These are phyloP conservation scores for Ophiocordyceps camponoti-saundersi DNA, from an alignment of 2,329 filamentous ascomycete genomes.

Conservation along the genomic window DNA sequence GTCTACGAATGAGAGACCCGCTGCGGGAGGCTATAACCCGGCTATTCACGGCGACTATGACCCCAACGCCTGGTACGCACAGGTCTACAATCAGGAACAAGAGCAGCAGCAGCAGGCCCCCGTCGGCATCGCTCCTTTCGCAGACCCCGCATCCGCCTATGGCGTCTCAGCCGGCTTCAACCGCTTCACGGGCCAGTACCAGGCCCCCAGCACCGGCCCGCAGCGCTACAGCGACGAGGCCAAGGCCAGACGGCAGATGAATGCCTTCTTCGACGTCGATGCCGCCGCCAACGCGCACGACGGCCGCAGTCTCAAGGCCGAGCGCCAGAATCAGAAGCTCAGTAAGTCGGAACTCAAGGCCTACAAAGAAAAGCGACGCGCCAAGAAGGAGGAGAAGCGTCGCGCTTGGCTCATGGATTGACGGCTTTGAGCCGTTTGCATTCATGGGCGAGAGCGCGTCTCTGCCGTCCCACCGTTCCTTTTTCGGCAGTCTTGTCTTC, in stretches of 20 bases:
- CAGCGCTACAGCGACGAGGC: slow-evolving; percentile 75
- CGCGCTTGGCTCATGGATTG: slow-evolving; percentile 80
- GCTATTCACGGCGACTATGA: slow-evolving; percentile 95
- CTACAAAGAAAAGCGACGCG: slow-evolving; percentile 77
- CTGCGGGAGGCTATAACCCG: slow-evolving; percentile 75
- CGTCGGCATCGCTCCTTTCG: slow-evolving; percentile 5
- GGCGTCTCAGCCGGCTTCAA: slow-evolving; percentile 67
- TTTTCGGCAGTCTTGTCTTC: no score
- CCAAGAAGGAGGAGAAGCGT: slow-evolving; percentile 87
- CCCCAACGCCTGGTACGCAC: slow-evolving; percentile 85
- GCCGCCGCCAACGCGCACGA: slow-evolving; percentile 83
- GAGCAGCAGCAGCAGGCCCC: slow-evolving; percentile 12
- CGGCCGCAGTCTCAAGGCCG: slow-evolving; percentile 78
- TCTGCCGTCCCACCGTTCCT: no score
- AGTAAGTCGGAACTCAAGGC: slow-evolving; percentile 75
- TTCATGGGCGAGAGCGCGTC: neutral
- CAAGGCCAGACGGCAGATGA: slow-evolving; percentile 77
- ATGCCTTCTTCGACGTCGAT: slow-evolving; percentile 85
- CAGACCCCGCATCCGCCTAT: slow-evolving; percentile 31
- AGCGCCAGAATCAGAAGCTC: slow-evolving; percentile 71
- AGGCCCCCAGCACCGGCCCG: slow-evolving; percentile 47
- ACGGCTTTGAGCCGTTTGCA: slow-evolving; percentile 10
- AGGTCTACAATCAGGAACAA: slow-evolving; percentile 26
- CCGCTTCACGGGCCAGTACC: slow-evolving; percentile 74
- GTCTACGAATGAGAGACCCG: slow-evolving; percentile 18